phyloP scores from a whole-genome alignment of 225 moss, liverwort and hornwort genomes.

The Bryoerythrophyllum caledonicum region DNA sequence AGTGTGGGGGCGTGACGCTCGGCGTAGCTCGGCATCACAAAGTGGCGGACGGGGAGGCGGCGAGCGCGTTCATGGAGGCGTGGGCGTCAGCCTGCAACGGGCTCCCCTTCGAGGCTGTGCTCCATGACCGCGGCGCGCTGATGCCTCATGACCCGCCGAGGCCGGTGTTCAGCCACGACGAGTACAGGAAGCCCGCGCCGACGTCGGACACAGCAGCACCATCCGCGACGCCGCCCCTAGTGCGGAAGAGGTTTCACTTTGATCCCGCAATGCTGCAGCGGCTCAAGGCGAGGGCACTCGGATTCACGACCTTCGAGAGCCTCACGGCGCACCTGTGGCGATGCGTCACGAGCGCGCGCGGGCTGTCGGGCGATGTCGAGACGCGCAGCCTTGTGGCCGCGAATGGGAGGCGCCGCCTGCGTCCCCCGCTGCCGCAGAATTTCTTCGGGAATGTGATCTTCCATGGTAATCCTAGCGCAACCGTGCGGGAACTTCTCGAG shows the following conservation, averaged over 20 bases:
- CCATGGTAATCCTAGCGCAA: slow-evolving; percentile 67
- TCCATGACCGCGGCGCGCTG: slow-evolving; percentile 72
- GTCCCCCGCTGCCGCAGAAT: slow-evolving; percentile 46
- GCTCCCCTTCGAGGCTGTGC: slow-evolving; percentile 23
- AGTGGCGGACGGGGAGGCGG: slow-evolving; percentile 84
- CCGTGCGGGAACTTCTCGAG: slow-evolving; percentile 48
- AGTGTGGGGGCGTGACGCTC: slow-evolving; percentile 62
- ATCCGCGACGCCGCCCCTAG: slow-evolving; percentile 22
- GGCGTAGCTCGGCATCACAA: slow-evolving; percentile 92
- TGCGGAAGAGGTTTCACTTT: slow-evolving; percentile 77
- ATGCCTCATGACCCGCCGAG: slow-evolving; percentile 59
- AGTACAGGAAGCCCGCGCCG: slow-evolving; percentile 60
- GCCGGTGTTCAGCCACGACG: slow-evolving; percentile 71
- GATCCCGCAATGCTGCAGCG: slow-evolving; percentile 47
- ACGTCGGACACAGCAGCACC: slow-evolving; percentile 27
- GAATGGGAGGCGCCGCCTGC: slow-evolving; percentile 68
- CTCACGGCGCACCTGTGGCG: slow-evolving; percentile 86
- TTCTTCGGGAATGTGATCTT: slow-evolving; percentile 92
- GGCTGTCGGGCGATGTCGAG: slow-evolving; percentile 47
- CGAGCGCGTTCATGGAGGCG: slow-evolving; percentile 70
- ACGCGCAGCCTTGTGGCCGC: slow-evolving; percentile 69
- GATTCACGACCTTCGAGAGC: slow-evolving; percentile 76
- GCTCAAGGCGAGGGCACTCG: slow-evolving; percentile 59
- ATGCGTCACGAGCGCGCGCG: slow-evolving; percentile 74
- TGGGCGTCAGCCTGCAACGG: slow-evolving; percentile 68